phyloP scores from a whole-genome alignment of 2,329 filamentous ascomycete genomes.

The Pyrenophora teres region DNA sequence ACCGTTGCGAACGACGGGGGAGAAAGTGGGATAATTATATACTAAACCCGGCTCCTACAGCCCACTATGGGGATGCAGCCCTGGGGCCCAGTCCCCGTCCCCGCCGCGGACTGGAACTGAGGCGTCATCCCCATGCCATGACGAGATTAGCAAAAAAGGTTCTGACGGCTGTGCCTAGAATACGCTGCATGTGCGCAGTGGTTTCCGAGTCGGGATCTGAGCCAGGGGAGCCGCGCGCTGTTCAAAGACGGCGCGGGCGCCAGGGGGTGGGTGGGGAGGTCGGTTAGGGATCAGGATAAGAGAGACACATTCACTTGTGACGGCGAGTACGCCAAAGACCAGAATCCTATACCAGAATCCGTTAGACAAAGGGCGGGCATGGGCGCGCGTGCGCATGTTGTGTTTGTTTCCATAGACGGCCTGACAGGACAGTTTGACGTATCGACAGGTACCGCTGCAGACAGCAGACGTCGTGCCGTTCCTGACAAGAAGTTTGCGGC shows the following conservation, averaged over 20 bases:
- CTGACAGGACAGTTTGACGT: conserved; percentile 1
- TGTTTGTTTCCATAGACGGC: conserved; percentile 13
- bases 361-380: not conserved
- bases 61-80: conserved; percentile 24
- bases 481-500: conserved; percentile 21
- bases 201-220: conserved; percentile 20
- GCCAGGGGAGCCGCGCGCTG: conserved; percentile 30
- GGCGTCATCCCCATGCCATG: conserved; percentile 13
- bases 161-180: conserved; percentile 15
- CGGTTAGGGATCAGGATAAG: conserved; percentile 14
- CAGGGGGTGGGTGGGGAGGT: conserved; percentile 13
- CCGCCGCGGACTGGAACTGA: conserved; percentile 9
- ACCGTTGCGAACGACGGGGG: conserved; percentile 26
- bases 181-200: conserved; percentile 17
- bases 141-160: conserved; percentile 15
- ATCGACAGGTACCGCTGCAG: conserved; percentile 24
- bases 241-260: conserved; percentile 12
- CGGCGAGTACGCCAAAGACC: conserved; percentile 1
- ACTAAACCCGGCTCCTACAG: conserved; percentile 12
- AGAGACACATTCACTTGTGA: conserved; percentile 1
- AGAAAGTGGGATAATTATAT: conserved; percentile 31
- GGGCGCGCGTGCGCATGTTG: not conserved
- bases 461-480: conserved; percentile 8
- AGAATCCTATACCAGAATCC: not conserved
- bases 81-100: conserved; percentile 9